Evolutionary conservation across 2,329 filamentous ascomycete species (phyloP).

Genomic region (Clonostachys byssicola): DNA sequence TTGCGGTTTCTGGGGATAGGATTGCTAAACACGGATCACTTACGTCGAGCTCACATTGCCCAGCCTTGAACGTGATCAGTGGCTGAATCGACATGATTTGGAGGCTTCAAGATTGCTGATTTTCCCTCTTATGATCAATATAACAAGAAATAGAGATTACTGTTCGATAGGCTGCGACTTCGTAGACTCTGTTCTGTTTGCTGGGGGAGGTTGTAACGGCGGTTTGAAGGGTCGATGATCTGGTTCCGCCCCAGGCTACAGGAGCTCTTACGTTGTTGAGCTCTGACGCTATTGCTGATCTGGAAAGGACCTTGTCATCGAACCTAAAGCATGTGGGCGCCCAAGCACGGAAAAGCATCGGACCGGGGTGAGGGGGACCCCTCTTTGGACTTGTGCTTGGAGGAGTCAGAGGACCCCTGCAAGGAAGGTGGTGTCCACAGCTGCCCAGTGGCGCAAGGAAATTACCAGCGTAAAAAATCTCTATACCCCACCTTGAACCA

Average conservation of each 20-base stretch:
- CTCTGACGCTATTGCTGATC: not conserved
- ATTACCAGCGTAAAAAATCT: conserved; percentile 25
- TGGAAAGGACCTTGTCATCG: not conserved
- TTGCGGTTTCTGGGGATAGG: conserved; percentile 1
- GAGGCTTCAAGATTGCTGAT: not conserved
- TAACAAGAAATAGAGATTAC: not conserved
- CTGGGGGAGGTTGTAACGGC: no score
- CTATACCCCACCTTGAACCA: conserved; percentile 31
- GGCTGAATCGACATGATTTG: conserved; percentile 73
- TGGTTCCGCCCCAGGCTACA: conserved; percentile 19
- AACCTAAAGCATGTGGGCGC: not conserved
- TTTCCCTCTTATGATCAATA: not conserved
- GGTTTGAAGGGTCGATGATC: conserved; percentile 2
- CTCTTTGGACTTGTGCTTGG: no score
- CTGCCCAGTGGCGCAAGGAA: not conserved
- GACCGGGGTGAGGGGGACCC: no score
- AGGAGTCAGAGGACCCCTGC: no score
- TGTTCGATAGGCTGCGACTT: no score
- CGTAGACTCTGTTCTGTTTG: not conserved
- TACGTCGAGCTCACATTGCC: conserved; percentile 81
- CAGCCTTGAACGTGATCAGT: conserved; percentile 95
- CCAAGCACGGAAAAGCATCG: not conserved
- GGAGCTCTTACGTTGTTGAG: conserved; percentile 31
- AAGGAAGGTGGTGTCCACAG: no score
- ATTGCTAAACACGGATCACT: conserved; percentile 18